Evolutionary conservation across 768 basidiomycete species (phyloP).

Genomic region (Daedalea quercina): DNA sequence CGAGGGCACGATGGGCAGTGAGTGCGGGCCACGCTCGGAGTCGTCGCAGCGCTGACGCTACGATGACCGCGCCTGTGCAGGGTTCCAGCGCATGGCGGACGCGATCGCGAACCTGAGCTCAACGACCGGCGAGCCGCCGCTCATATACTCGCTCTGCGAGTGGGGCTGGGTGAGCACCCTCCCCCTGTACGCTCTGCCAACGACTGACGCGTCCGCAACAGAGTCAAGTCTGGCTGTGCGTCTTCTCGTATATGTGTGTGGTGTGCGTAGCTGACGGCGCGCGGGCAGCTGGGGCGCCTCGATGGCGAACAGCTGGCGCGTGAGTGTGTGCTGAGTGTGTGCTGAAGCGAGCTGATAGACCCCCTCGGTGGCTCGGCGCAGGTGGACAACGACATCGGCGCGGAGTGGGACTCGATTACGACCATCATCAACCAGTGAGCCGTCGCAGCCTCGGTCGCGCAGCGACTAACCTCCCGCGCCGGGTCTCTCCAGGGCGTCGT

Average conservation of each 20-base stretch:
- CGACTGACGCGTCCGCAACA: background rate
- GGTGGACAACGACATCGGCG: slow-evolving; percentile 4
- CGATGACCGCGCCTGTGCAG: slow-evolving; percentile 23
- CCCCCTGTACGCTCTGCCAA: no score
- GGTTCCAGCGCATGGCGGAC: slow-evolving; percentile 53
- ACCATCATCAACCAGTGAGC: slow-evolving; percentile 48
- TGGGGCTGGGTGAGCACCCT: slow-evolving; percentile 50
- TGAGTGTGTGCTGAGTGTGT: background rate
- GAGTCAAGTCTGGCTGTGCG: slow-evolving; percentile 8
- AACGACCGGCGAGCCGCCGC: slow-evolving; percentile 41
- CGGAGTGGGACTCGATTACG: slow-evolving; percentile 42
- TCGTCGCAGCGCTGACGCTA: background rate
- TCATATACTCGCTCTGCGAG: slow-evolving; percentile 60
- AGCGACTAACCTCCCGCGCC: no score
- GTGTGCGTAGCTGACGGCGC: slow-evolving; percentile 44
- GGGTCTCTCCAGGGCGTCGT: slow-evolving; percentile 44
- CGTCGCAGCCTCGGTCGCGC: background rate
- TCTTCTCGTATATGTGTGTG: background rate
- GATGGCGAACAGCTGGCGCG: slow-evolving; percentile 6
- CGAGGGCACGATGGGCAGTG: slow-evolving; percentile 19
- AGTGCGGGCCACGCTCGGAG: slow-evolving; percentile 16
- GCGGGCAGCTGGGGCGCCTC: slow-evolving; percentile 25
- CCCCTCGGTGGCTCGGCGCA: background rate
- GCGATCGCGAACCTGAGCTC: slow-evolving; percentile 46
- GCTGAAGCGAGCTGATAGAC: no score